Conservation (phyloP, 2,329 filamentous ascomycete species). For the Aureobasidium sp. region DNA sequence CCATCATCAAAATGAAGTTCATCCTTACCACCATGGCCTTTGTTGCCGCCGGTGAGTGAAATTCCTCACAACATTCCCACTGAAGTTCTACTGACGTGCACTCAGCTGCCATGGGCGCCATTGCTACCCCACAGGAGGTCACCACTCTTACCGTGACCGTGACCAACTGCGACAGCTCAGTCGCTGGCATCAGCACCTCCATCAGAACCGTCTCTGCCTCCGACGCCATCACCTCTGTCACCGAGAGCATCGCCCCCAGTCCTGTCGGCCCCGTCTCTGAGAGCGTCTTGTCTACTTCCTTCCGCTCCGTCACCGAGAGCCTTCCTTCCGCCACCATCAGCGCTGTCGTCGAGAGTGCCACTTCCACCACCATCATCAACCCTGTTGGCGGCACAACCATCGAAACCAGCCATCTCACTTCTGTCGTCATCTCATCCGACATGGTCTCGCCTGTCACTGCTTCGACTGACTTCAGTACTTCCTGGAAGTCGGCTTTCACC, state of each 20-base stretch:
- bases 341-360: neutral
- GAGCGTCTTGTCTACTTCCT: neutral
- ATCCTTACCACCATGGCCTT: conserved; percentile 10
- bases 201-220: neutral
- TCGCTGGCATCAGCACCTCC: neutral
- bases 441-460: neutral
- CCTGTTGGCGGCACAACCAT: neutral
- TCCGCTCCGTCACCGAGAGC: neutral
- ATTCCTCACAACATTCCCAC: no score
- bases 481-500: conserved; percentile 1
- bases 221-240: neutral
- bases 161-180: neutral
- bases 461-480: neutral
- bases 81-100: neutral
- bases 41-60: conserved; percentile 1
- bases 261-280: neutral
- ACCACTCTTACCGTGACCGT: neutral
- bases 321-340: neutral
- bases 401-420: neutral
- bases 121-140: neutral
- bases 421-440: neutral
- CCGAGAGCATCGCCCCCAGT: neutral
- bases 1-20: conserved; percentile 11
- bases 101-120: neutral
- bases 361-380: neutral